Base-by-base conservation (phyloP, 2,329 filamentous ascomycete genomes). In the Chaetomium strumarium region DNA sequence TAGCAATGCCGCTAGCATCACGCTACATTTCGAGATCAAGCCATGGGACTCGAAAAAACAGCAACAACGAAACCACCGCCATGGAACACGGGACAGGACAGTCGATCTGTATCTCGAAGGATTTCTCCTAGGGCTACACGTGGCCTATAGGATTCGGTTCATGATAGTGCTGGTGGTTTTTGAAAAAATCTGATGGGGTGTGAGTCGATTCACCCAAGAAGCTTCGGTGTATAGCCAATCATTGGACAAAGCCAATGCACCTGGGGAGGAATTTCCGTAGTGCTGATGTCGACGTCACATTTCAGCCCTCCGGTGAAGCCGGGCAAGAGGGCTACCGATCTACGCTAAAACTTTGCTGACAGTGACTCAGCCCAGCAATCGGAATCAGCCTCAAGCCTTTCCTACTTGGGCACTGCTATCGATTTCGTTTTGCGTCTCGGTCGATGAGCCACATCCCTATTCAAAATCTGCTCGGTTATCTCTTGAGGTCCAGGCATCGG, bases 201-300 rank as follows among this genome's bases (percentile, higher is more conserved):
- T 14, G 19, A 13, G 19, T 11, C 49, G n/a, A 47, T 43, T 52
- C 44, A 52, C 44, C 50, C 24, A 4, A 48, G 39, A 19, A 37
- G 20, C 19, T 14, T 47, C 50, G 44, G 50, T 52, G 50, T 43
- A 38, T 12, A 33, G 12, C 50, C 50, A 52, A 52, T 52, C 49
- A 51, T 31, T 29, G 13, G 30, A n/a, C 43, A 5, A 29, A 33
- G 37, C 41, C 48, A 2, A 34, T 29, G 17, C 33, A 14, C 30
- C 33, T 24, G 37, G 31, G 5, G 30, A 14, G 10, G 42, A n/a
- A 46, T 51, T 46, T 30, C 19, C 24, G 24, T 5, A 17, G 24
- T 46, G 48, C 43, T 51, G 43, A 46, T 41, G 30, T 12, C 30
- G 20, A 16, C 34, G 17, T 49, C 40, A 43, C 24, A 24, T 24